Evolutionary conservation across 164 flowering plant species (phyloP), one percentile per base, ranked within the genome.

Genomic region (Chloranthus sessilifolius): DNA sequence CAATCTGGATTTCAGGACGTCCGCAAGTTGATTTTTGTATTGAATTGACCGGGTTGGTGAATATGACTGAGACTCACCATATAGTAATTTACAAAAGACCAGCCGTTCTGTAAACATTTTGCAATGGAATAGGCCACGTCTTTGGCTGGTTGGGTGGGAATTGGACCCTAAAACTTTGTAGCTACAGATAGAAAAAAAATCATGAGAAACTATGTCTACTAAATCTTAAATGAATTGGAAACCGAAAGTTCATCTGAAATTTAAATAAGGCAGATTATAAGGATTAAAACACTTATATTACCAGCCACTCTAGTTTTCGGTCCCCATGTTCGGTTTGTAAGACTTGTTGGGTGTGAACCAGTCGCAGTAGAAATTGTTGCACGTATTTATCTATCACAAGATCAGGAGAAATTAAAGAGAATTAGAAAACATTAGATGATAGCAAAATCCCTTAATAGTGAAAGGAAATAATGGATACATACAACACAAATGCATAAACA

Each of bases 301-400:
- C 99, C 99, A 92, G 63, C 91, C 97, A 60, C 91, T 84, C 99
- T 97, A 88, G 35, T 77, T 81, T 74, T 88, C 99, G 11, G 99
- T 92, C 99, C 99, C 88, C 83, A 88, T 82, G 70, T 84, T 88
- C 26, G 99, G 96, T 53, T 92, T 92, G 57, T 78, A 80, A 25
- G 73, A 71, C 67, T 82, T 86, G 71, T 92, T 88, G 9, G 97
- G 97, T 38, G 95, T 63, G 80, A 92, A 92, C 63, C 78, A 79
- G 39, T 92, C 95, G 42, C 97, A 88, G 60, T 88, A 88, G 74
- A 86, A 88, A 21, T 89, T 97, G 72, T 92, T 92, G 82, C 99
- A 92, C 6, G 95, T 57, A 37, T 88, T 91, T 36, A 91, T 91
- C 98, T 91, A 75, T 63, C 34, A 10, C 30, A 53, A 47, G 36